phyloP scores from a whole-genome alignment of 176 grass and related monocot genomes.

The Melocanna baccifera region DNA sequence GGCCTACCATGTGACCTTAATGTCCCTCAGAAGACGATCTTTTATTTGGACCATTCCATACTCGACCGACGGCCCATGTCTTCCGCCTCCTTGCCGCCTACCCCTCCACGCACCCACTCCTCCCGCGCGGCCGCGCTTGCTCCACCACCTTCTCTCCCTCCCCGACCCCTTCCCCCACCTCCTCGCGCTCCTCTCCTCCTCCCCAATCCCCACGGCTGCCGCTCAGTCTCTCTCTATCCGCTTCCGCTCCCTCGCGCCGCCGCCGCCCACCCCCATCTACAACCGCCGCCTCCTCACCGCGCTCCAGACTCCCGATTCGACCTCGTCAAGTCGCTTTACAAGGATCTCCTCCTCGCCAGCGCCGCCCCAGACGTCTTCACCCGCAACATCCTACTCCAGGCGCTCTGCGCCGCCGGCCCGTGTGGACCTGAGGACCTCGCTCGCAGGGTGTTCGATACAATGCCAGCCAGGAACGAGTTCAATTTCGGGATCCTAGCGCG shows the following conservation, averaged over 20 bases:
- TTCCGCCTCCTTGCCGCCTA: too few relatives aligned
- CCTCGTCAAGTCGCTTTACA: constrained; percentile 70
- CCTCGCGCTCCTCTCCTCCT: constrained; percentile 30
- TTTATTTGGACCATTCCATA: too few relatives aligned
- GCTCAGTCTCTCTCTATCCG: constrained; percentile 50
- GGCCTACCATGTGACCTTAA: too few relatives aligned
- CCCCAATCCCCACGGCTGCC: constrained; percentile 21
- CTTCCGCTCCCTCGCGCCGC: constrained; percentile 54
- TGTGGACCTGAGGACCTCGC: constrained; percentile 79
- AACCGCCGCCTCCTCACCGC: constrained; percentile 65
- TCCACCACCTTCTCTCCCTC: constrained; percentile 47
- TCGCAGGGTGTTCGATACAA: constrained; percentile 78
- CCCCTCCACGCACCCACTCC: constrained; percentile 39
- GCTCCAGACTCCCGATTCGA: constrained; percentile 51
- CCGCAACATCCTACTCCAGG: constrained; percentile 60
- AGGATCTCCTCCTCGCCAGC: constrained; percentile 69
- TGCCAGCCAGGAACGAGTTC: constrained; percentile 66
- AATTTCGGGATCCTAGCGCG: constrained; percentile 76
- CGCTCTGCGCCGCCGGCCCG: constrained; percentile 57
- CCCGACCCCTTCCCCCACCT: constrained; percentile 41
- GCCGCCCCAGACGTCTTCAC: constrained; percentile 76
- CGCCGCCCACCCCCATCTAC: constrained; percentile 65
- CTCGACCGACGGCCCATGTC: too few relatives aligned
- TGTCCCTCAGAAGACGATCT: too few relatives aligned
- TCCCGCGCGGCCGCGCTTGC: constrained; percentile 48